Base-by-base conservation (phyloP, 257 asterid genomes). In the Penstemon newberryi region DNA sequence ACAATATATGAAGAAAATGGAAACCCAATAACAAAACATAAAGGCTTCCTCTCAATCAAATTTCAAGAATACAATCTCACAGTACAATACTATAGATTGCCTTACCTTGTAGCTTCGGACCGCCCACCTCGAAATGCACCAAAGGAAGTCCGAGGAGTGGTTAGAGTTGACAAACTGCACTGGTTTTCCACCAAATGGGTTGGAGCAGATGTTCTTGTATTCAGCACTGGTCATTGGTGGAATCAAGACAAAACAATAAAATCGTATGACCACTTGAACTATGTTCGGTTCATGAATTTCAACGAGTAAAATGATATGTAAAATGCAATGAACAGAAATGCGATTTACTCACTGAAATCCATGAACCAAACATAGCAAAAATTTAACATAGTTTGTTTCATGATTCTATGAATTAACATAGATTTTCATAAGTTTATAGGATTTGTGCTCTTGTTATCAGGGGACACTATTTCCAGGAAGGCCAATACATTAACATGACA, bases 191-290 rank as follows among this genome's bases (percentile, higher is more conserved):
- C 77, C 0, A 87, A 86, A 51, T 91, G 96, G 96, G 78, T 82
- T 5, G 92, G 92, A 2, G 96, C 95, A 0, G 83, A 91, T 73
- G 58, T 89, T 37, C 78, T 94, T 36, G 41, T 94, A 0, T 86
- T 94, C 80, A 86, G 89, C 63, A 91, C 90, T 0, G 96, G 99
- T 1, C 99, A 91, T 73, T 94, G 99, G 99, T 94, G 99, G 99
- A 91, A 86, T 64, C 74, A 72, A 19, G 96, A 85, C 41, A 94
- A 94, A 64, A 94, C 99, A 4, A 5, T 77, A 2, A 89, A 86
- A 53, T 75, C 81, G 97, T 94, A 80, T 2, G 85, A 46, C 7
- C 8, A 13, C 18, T 4, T 25, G 2, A 1, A 0, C 2, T 25
- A 2, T 25, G 33, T 25, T 0, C 33, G 33, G 1, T 25, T 25